Evolutionary conservation across 106 monocot genomes (phyloP), one percentile per base, ranked within the genome.

Genomic region (Allium cepa): DNA sequence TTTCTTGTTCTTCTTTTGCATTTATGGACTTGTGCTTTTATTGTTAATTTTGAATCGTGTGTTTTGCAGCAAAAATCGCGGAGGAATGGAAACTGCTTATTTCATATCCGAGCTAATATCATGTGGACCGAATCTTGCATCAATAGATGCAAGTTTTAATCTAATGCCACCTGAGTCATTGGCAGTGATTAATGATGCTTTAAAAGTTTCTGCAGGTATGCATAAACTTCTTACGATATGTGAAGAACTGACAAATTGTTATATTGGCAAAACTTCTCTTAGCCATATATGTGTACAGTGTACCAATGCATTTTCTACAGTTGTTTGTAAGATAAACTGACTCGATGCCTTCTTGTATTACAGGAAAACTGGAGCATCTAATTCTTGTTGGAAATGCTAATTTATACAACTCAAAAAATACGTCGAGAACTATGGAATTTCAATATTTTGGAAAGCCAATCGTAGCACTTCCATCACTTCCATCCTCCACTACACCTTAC

Each of bases 31-130:
- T 8, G 0, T 15, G 16, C 4, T 70, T 0, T 15, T 47, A 16
- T 36, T 36, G 18, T 70, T 59, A 70, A 59, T 14, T 2, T 48
- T 63, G 15, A 13, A 9, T 49, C 17, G 17, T 57, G 46, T 65
- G 26, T 26, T 28, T 58, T 75, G 57, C 26, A 92, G 97, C 66
- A 90, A 83, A 74, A 99, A 99, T 69, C 79, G 92, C 62, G 97
- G 92, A 64, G 87, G 82, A 59, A 75, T 75, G 22, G 60, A 57
- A 62, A 74, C 87, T 45, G 97, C 90, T 45, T 47, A 63, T 62
- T 92, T 92, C 46, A 60, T 92, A 26, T 79, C 77, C 47, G 77
- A 73, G 56, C 47, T 97, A 63, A 67, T 97, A 65, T 64, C 22
- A 10, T 62, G 73, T 64, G 78, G 79, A 56, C 84, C 82, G 56